phyloP scores from a whole-genome alignment of 2,329 filamentous ascomycete genomes.

The Pochonia chlamydosporia region DNA sequence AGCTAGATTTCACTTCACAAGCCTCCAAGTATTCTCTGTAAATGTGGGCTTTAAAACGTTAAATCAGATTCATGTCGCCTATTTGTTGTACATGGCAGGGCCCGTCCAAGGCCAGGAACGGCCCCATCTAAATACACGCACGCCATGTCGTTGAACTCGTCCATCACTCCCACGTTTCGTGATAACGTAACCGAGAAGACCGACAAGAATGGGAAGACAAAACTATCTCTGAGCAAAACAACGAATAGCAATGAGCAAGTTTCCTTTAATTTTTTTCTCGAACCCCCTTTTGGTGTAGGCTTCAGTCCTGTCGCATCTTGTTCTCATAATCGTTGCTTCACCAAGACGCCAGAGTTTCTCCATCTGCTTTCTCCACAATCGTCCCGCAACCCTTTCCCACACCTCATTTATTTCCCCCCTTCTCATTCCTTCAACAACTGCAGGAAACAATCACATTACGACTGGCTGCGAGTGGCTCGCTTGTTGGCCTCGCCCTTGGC shows the following conservation, averaged over 20 bases:
- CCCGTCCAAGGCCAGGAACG: conserved; percentile 5
- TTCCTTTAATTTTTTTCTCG: not conserved
- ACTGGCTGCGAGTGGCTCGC: conserved; percentile 53
- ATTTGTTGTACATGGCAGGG: conserved; percentile 7
- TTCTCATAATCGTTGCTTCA: not conserved
- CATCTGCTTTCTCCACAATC: not conserved
- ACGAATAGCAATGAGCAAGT: conserved; percentile 4
- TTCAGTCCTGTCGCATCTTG: not conserved
- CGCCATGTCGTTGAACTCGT: conserved; percentile 3
- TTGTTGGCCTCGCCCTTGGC: conserved; percentile 68
- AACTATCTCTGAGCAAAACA: not conserved
- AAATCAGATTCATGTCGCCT: conserved; percentile 4
- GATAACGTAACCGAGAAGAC: not conserved
- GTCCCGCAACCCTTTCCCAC: not conserved
- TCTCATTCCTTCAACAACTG: not conserved
- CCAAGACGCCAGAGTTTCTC: not conserved
- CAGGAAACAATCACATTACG: conserved; percentile 25
- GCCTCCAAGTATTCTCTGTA: too few species aligned
- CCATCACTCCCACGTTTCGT: not conserved
- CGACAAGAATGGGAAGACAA: not conserved
- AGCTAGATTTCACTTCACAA: too few species aligned
- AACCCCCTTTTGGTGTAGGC: not conserved
- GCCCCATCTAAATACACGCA: conserved; percentile 6
- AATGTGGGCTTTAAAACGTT: not conserved
- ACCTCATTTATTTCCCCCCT: not conserved